These are phyloP conservation scores for Silene vulgaris DNA, from an alignment of 179 eudicot genomes.

Conservation along the genomic window DNA sequence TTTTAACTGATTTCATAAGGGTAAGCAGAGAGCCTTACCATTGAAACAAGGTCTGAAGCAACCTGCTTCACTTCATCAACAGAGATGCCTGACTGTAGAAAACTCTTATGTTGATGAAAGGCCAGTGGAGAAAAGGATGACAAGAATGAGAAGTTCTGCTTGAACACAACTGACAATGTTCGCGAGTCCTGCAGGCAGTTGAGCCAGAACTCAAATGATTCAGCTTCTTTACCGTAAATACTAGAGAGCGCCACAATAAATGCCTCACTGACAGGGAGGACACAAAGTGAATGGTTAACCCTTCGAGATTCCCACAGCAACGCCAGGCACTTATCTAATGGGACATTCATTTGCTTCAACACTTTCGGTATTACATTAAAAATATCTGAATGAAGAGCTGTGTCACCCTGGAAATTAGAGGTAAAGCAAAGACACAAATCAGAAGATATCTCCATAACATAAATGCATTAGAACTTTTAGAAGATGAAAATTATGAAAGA, in stretches of 20 bases:
- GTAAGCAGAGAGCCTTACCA: conserved; percentile 37
- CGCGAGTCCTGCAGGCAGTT: conserved; percentile 46
- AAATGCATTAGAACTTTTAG: neutral
- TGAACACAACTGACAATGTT: conserved; percentile 49
- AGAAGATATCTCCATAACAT: conserved; percentile 2
- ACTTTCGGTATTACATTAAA: conserved; percentile 52
- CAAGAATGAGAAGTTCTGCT: conserved; percentile 51
- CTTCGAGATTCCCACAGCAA: conserved; percentile 75
- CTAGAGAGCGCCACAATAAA: conserved; percentile 41
- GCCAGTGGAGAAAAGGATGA: conserved; percentile 35
- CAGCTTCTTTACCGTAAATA: conserved; percentile 44
- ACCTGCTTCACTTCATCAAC: conserved; percentile 51
- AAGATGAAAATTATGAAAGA: conserved; percentile 6
- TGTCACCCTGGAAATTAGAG: conserved; percentile 45
- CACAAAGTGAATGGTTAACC: conserved; percentile 78
- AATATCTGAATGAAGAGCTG: conserved; percentile 47
- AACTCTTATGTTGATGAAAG: conserved; percentile 26
- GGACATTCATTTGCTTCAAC: conserved; percentile 42
- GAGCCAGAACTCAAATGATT: conserved; percentile 58
- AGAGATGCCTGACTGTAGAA: conserved; percentile 33
- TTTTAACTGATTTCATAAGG: neutral
- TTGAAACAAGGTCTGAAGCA: conserved; percentile 49
- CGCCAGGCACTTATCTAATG: conserved; percentile 49
- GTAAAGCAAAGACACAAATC: conserved; percentile 21
- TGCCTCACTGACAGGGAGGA: conserved; percentile 57